Base-by-base conservation (phyloP, 2,329 filamentous ascomycete genomes). In the Reticulascus tulasneorum region DNA sequence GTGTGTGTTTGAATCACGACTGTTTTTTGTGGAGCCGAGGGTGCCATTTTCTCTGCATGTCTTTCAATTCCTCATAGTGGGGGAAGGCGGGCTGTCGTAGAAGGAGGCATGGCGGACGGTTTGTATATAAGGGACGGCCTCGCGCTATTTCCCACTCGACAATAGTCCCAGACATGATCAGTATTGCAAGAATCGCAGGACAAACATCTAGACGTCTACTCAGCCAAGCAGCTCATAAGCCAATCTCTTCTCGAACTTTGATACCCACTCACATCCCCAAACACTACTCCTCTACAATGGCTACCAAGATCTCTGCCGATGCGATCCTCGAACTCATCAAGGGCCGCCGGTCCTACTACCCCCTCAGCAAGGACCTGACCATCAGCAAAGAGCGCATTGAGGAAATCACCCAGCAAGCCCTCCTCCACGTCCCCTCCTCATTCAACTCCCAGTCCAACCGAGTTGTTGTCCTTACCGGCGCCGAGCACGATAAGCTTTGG, bases 391-490 rank as follows among this genome's bases (percentile, higher is more conserved):
- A 65, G 37, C 70, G 75, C 53, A 69, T 90, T 61, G 65, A 76
- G 53, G 75, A 84, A 51, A 77, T 90, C 55, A 73, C 81, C 58
- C 66, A 71, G 59, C 60, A 77, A 48, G 71, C 79, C 36, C 69
- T 93, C 48, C 68, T 78, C 41, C 72, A 88, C 59, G 73, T 83
- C 2, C 90, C 90, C 26, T 84, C 78, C 34, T 80, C 82, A 47
- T 96, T 95, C 82, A 95, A 96, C 79, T 85, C 80, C 26, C 90
- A 95, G 70, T 80, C 80, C 49, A 84, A 86, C 48, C 82, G 90
- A 41, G 66, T 84, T 40, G 75, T 94, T 30, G 75, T 95, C 33
- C 77, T 96, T 36, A 73, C 93, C 54, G 82, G 84, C 53, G 77
- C 75, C 44, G 85, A 95, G 62, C 90, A 96, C 69, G 81, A 89